Base-by-base conservation (phyloP, 1,284 basidiomycete species). In the Leccinum variabile region DNA sequence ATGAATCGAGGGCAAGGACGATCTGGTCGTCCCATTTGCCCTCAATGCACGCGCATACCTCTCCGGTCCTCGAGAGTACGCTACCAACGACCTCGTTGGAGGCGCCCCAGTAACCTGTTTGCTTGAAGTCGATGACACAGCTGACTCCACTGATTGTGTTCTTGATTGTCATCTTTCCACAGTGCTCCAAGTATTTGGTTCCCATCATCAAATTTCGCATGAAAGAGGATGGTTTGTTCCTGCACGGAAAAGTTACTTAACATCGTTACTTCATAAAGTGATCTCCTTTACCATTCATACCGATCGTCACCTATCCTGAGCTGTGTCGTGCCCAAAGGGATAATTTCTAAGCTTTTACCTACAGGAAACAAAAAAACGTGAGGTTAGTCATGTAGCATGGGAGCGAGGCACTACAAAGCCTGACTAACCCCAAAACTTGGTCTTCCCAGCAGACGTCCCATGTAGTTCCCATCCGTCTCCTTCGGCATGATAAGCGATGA, bases 121-220 rank as follows among this genome's bases (percentile, higher is more conserved):
- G 91, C 71, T 94, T 94, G 80, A 95, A 95, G 54, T 92, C 89
- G 22, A 95, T 74, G 13, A 85, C 79, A 67, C 90, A 93, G 33
- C 81, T 83, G 30, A 78, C 77, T 11, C 82, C 79, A 16, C 81
- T 83, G 22, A 77, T 78, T 3, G 75, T 79, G 67, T 92, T 92
- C 66, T 84, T 83, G 54, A 96, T 86, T 22, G 80, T 82, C 84
- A 93, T 84, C 74, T 88, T 83, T 65, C 93, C 87, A 63, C 84
- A 80, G 74, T 94, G 88, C 75, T 95, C 94, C 41, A 96, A 82
- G 74, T 95, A 96, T 71, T 95, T 95, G 18, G 90, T 90, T 25
- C 94, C 94, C 75, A 93, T 88, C 85, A 95, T 88, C 62, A 96
- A 80, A 75, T 95, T 95, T 64, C 94, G 81, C 81, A 95, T 88